Evolutionary conservation across 2,329 filamentous ascomycete species (phyloP).

Genomic region (Stagonosporopsis vannaccii): DNA sequence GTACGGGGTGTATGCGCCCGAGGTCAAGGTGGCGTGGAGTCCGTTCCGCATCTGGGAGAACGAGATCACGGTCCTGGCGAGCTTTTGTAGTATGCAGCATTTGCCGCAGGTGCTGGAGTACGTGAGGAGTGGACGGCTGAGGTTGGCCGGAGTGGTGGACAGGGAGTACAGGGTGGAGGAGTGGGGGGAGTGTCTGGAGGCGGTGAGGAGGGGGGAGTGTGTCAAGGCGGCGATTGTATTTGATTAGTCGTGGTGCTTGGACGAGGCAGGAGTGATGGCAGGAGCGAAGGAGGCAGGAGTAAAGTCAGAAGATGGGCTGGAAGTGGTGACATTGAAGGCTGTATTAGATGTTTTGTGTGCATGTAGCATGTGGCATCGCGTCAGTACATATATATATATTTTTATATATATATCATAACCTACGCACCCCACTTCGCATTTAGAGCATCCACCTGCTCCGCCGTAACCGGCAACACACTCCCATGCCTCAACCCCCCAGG

Average conservation of each 20-base stretch:
- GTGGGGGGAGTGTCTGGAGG: constrained; percentile 73
- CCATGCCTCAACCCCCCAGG: constrained; percentile 61
- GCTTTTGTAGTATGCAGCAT: constrained; percentile 70
- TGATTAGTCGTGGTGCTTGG: too few relatives aligned
- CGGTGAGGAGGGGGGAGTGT: constrained; percentile 74
- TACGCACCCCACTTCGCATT: constrained; percentile 31
- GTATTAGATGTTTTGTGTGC: too few relatives aligned
- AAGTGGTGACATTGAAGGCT: too few relatives aligned
- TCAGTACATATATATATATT: too few relatives aligned
- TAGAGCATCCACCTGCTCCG: constrained; percentile 54
- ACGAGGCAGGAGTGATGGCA: too few relatives aligned
- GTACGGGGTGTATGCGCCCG: constrained; percentile 72
- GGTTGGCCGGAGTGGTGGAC: constrained; percentile 73
- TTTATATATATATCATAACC: too few relatives aligned
- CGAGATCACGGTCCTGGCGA: constrained; percentile 75
- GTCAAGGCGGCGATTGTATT: constrained; percentile 79
- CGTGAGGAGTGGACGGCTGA: constrained; percentile 66
- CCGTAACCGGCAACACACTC: constrained; percentile 58
- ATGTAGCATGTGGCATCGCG: too few relatives aligned
- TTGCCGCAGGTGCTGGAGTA: constrained; percentile 41
- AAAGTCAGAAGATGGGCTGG: too few relatives aligned
- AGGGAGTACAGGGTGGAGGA: constrained; percentile 77
- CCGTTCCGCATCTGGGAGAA: constrained; percentile 73
- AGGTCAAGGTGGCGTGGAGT: constrained; percentile 70
- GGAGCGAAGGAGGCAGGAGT: too few relatives aligned